These are phyloP conservation scores for Golubevia sp. DNA, from an alignment of 1,284 basidiomycete species.

Conservation along the genomic window DNA sequence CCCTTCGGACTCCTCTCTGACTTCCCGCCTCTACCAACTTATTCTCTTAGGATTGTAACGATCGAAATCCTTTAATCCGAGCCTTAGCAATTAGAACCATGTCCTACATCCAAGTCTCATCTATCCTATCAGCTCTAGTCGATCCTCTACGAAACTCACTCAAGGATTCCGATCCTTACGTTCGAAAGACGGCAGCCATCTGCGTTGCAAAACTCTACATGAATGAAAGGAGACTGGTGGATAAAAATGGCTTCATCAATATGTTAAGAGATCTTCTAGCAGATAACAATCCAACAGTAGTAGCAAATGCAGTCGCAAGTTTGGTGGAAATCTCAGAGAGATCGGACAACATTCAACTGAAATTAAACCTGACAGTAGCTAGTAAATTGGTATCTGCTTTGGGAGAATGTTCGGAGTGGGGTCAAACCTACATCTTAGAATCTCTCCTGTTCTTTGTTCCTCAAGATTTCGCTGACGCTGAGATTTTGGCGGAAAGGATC, in stretches of 20 bases:
- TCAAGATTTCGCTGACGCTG: constrained; percentile 82
- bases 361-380: constrained; percentile 78
- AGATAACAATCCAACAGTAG: constrained; percentile 90
- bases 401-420: constrained; percentile 94
- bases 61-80: constrained; percentile 87
- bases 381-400: constrained; percentile 83
- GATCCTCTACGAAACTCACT: constrained; percentile 85
- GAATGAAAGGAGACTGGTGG: constrained; percentile 80
- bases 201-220: constrained; percentile 87
- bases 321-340: constrained; percentile 87
- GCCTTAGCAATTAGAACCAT: constrained; percentile 92
- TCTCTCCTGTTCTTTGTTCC: constrained; percentile 91
- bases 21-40: not conserved
- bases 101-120: constrained; percentile 79
- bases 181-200: constrained; percentile 93
- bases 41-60: constrained; percentile 76
- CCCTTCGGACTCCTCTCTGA: not conserved
- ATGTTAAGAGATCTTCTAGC: constrained; percentile 84
- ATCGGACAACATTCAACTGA: constrained; percentile 81
- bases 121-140: constrained; percentile 71
- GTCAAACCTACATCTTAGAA: constrained; percentile 97
- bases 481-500: constrained; percentile 89
- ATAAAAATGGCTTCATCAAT: constrained; percentile 82
- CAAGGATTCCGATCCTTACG: constrained; percentile 88
- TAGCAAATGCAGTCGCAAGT: constrained; percentile 92